phyloP scores from a whole-genome alignment of 768 basidiomycete genomes.

The Trametes sanguinea region DNA sequence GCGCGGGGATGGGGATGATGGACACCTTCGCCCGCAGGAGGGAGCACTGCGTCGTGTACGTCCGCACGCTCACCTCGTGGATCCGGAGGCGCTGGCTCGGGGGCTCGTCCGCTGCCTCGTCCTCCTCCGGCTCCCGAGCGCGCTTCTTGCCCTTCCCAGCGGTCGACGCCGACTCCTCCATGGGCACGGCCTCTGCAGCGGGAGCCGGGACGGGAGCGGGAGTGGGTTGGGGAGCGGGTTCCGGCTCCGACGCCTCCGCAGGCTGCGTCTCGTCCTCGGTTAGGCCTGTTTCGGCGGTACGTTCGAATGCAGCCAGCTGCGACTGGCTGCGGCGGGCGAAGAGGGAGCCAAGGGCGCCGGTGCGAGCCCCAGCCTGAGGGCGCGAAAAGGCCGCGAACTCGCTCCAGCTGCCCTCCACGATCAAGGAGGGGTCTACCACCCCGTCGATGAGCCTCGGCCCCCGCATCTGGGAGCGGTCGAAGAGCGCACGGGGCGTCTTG shows the following conservation, averaged over 20 bases:
- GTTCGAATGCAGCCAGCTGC: conserved; percentile 1
- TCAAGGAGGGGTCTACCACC: not conserved
- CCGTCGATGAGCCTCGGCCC: not conserved
- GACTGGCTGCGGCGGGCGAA: conserved; percentile 9
- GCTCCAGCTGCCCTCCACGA: not conserved
- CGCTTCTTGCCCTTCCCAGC: conserved; percentile 16
- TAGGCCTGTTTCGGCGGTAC: not conserved
- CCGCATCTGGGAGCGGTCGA: not conserved
- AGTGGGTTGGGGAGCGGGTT: no score
- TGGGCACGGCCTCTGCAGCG: not conserved
- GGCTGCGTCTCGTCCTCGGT: not conserved
- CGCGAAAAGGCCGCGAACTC: not conserved
- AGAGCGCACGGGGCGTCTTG: not conserved
- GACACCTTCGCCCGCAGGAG: conserved; percentile 3
- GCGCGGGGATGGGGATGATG: conserved; percentile 7
- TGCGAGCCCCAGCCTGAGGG: not conserved
- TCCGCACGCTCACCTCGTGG: conserved; percentile 1
- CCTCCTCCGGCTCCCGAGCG: conserved; percentile 2
- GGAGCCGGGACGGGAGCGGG: not conserved
- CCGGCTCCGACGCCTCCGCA: no score
- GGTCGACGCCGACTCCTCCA: not conserved
- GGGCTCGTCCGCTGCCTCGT: not conserved
- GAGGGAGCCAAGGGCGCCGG: not conserved
- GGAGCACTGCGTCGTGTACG: conserved; percentile 1
- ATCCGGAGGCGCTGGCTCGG: not conserved